These are phyloP conservation scores for Elongisporangium undulatum DNA, from an alignment of 352 stramenopile genomes.

Conservation along the genomic window DNA sequence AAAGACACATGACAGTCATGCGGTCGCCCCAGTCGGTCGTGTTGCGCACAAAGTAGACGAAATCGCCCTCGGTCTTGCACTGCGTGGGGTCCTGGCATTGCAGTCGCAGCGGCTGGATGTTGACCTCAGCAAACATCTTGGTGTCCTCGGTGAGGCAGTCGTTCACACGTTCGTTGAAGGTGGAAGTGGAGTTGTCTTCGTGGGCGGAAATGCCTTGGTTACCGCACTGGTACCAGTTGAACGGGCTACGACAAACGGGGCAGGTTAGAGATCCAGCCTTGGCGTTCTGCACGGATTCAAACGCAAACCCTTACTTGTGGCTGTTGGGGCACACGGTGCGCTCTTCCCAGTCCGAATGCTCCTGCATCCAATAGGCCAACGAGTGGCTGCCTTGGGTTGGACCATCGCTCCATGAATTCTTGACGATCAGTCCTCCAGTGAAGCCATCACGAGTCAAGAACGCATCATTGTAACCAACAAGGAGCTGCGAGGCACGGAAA, in stretches of 20 bases:
- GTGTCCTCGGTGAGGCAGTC: conserved; percentile 62
- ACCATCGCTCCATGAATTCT: conserved; percentile 71
- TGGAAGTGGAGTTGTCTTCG: conserved; percentile 22
- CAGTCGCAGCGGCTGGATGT: conserved; percentile 66
- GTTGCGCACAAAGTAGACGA: conserved; percentile 78
- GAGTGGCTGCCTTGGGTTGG: conserved; percentile 66
- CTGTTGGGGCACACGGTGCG: conserved; percentile 75
- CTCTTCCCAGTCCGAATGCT: conserved; percentile 79
- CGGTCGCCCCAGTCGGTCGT: conserved; percentile 77
- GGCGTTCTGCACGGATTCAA: background rate
- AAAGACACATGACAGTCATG: conserved; percentile 82
- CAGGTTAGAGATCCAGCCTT: background rate
- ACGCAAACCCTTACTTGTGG: conserved; percentile 45
- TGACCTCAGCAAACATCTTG: conserved; percentile 61
- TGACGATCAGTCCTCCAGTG: conserved; percentile 70
- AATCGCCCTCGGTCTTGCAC: conserved; percentile 52
- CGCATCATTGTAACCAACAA: conserved; percentile 76
- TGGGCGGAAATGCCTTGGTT: conserved; percentile 44
- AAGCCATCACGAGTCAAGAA: conserved; percentile 73
- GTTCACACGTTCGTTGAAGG: conserved; percentile 50
- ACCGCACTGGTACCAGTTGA: conserved; percentile 82
- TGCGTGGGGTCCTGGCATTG: conserved; percentile 51
- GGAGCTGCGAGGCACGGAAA: conserved; percentile 29
- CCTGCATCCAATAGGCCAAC: conserved; percentile 78
- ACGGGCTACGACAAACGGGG: conserved; percentile 30